Conservation (phyloP, 73 alveolate species). For the Tetrahymena borealis region DNA sequence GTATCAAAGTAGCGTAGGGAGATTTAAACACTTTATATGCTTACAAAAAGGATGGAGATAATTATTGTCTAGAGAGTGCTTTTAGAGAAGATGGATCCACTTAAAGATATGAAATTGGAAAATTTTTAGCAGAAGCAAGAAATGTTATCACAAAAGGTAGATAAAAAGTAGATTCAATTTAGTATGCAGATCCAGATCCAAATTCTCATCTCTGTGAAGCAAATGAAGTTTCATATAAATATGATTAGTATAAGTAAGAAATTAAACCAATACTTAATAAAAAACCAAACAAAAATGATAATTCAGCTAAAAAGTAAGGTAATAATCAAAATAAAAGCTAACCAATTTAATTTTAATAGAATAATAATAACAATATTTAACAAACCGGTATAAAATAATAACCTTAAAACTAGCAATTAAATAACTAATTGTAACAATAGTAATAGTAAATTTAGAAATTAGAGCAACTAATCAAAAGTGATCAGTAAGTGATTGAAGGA, state of each 20-base stretch:
- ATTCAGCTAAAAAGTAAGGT: not conserved
- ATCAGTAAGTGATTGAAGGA: too few relatives aligned
- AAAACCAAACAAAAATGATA: not conserved
- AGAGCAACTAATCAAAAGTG: not conserved
- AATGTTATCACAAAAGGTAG: not conserved
- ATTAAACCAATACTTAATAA: not conserved
- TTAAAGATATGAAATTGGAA: not conserved
- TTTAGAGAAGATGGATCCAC: not conserved
- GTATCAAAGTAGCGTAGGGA: not conserved
- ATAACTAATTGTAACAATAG: not conserved
- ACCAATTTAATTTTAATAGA: too few relatives aligned
- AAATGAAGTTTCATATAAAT: not conserved
- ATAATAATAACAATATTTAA: too few relatives aligned
- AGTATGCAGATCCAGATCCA: not conserved
- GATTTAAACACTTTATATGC: not conserved
- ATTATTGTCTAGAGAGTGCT: not conserved
- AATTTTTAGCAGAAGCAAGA: not conserved
- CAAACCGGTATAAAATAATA: too few relatives aligned
- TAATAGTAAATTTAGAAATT: not conserved
- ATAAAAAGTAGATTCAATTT: not conserved
- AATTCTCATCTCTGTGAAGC: not conserved
- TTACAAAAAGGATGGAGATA: not conserved
- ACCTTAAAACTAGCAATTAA: not conserved
- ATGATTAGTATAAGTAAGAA: not conserved
- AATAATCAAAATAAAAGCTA: not conserved